A percentile compares a stretch with the other conserved stretches of the same genome.
These are phyloP conservation scores for Acanthamoeba quina DNA, from an alignment of 208 protist genomes.

Conservation along the genomic window DNA sequence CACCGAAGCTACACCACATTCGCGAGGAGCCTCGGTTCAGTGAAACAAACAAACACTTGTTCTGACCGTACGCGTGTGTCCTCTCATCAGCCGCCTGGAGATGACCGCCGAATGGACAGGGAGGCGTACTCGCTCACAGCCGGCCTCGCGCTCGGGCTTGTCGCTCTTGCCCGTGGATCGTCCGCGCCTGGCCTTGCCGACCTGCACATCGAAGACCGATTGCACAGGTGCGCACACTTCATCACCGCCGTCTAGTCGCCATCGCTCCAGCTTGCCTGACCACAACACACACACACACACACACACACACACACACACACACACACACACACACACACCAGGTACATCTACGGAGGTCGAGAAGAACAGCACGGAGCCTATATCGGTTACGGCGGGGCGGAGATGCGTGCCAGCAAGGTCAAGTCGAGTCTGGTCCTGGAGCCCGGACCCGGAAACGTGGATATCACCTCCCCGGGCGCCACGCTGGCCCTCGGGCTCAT, in stretches of 20 bases:
- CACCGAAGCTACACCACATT: no score
- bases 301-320: background rate
- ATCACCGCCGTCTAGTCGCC: background rate
- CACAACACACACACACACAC: background rate
- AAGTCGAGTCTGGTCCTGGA: conserved; percentile 83
- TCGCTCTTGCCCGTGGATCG: conserved; percentile 80
- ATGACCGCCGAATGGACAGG: conserved; percentile 76
- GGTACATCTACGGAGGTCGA: conserved; percentile 16
- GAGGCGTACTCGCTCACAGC: conserved; percentile 84
- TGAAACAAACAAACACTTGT: background rate
- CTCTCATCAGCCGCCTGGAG: conserved; percentile 64
- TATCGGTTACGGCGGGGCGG: background rate
- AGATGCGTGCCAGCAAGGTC: background rate
- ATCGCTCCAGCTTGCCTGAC: background rate
- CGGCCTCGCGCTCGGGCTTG: conserved; percentile 86
- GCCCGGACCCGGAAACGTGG: conserved; percentile 85
- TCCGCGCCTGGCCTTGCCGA: conserved; percentile 80
- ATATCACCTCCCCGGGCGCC: conserved; percentile 89
- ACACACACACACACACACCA: background rate
- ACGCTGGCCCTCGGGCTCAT: conserved; percentile 88
- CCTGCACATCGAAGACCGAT: conserved; percentile 81
- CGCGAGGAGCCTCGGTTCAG: no score
- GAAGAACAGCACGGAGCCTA: background rate
- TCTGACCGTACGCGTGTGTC: background rate
- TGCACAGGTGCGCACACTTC: conserved; percentile 69